Evolutionary conservation across 164 flowering plant genomes (phyloP), one percentile per base, ranked within the genome.

Genomic region (Vitis labrusca): DNA sequence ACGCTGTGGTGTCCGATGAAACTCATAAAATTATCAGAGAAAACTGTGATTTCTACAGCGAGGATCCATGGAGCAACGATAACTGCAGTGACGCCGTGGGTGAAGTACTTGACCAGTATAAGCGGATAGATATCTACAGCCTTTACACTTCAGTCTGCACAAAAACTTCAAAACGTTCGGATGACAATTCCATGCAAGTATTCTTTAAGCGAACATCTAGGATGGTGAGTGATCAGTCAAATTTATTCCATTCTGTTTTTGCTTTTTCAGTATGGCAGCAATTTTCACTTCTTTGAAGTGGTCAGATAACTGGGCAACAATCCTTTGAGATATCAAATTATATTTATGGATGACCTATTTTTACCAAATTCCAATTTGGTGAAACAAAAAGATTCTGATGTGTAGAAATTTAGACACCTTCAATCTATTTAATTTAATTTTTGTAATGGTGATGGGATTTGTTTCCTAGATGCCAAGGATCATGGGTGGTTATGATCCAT

Each of bases 401-500:
- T 23, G 27, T 23, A 23, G 27, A 23, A 23, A 23, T 23, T 23
- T 23, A 23, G 27, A 1, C 44, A 37, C 59, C 56, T 57, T 57
- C 15, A 14, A 11, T 13, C 44, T 59, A 1, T 59, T 27, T 17
- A 59, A 23, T 10, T 59, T 23, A 10, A 16, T 2, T 59, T 23
- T 23, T 23, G 27, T 23, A 23, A 23, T 16, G 37, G 15, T 59
- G 16, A 52, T 59, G 47, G 47, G 13, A 49, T 69, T 62, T 15
- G 8, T 13, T 59, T 65, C 30, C 5, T 75, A 94, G 99, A 85
- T 91, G 91, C 97, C 93, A 59, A 84, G 92, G 75, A 70, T 91
- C 13, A 75, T 90, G 88, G 96, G 94, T 51, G 98, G 99, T 13
- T 96, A 86, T 66, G 98, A 96, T 70, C 99, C 99, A 2, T 96